Percentiles rank a stretch among this genome's conserved stretches.
Evolutionary conservation across 1,284 basidiomycete genomes (phyloP).

Genomic region (Anthracocystis walkeri): DNA sequence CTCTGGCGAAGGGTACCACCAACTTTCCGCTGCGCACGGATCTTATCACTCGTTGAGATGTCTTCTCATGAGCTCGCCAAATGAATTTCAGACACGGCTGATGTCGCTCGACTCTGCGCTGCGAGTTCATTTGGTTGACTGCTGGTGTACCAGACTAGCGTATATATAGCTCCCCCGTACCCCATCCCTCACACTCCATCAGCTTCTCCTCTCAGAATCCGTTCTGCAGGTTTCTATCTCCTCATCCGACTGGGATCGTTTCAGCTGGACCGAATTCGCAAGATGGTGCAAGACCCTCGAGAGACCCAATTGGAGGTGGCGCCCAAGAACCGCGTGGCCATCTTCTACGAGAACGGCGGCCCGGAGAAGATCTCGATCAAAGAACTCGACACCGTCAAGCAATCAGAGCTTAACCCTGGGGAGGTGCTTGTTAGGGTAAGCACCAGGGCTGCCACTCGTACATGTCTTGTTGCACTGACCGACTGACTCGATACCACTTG

Average conservation of each 20-base stretch:
- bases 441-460: background rate
- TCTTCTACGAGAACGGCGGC: slow-evolving; percentile 51
- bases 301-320: slow-evolving; percentile 38
- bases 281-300: slow-evolving; percentile 37
- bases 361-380: slow-evolving; percentile 47
- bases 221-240: background rate
- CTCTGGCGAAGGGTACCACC: too few species aligned
- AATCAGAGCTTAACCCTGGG: slow-evolving; percentile 77
- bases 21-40: background rate
- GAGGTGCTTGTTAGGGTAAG: slow-evolving; percentile 82
- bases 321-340: slow-evolving; percentile 41
- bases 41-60: background rate
- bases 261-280: background rate
- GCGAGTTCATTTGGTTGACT: background rate
- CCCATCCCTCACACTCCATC: background rate
- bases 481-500: background rate
- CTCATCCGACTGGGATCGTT: background rate
- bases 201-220: background rate
- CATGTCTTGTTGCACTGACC: background rate
- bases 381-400: slow-evolving; percentile 26
- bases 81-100: background rate
- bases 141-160: background rate
- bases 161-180: background rate
- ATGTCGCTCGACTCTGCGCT: slow-evolving; percentile 4
- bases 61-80: too few species aligned